Evolutionary conservation across 306 rosid species (phyloP), one percentile per base, ranked within the genome.

Genomic region (Sindora glabra): DNA sequence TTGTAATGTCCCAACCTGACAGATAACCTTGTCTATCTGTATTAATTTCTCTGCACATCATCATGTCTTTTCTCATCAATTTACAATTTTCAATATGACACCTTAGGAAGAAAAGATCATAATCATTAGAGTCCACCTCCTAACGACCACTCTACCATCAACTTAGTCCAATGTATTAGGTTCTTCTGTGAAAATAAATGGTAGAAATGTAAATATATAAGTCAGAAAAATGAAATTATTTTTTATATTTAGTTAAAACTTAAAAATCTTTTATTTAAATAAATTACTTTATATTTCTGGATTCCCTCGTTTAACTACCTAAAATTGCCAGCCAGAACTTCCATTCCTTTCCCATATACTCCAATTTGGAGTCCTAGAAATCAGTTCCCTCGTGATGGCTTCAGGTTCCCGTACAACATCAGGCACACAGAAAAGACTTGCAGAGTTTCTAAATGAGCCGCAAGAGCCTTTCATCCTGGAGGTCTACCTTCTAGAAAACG

Each of bases 381-480:
- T 9, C 1, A 34, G 40, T 60, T 33, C 34, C 26, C 38, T 26
- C 51, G 49, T n/a, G 25, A 86, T 86, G 96, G 88, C 86, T 56
- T 80, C 86, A 51, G 3, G 34, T 29, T 29, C 5, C 34, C 8
- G 34, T 29, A n/a, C 8, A 29, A 9, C 37, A 6, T 82, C 32
- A 77, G 66, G 64, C 67, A n/a, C 85, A 49, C 55, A 26, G 49
- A 92, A 77, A 65, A 81, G 71, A 33, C 90, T 90, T 0, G 75
- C 59, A 46, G 87, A 86, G 30, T 84, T 92, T 55, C 87, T 89
- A 2, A 80, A 76, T 45, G 81, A 84, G 52, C 71, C 82, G 44
- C 95, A 89, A 73, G 97, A 89, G 8, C 99, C 99, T 22, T 94
- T 94, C 64, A 69, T 69, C 58, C 62, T 89, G 10, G 84, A 94